These are phyloP conservation scores for Beauveria sp. DNA, from an alignment of 2,329 filamentous ascomycete species.

Conservation along the genomic window DNA sequence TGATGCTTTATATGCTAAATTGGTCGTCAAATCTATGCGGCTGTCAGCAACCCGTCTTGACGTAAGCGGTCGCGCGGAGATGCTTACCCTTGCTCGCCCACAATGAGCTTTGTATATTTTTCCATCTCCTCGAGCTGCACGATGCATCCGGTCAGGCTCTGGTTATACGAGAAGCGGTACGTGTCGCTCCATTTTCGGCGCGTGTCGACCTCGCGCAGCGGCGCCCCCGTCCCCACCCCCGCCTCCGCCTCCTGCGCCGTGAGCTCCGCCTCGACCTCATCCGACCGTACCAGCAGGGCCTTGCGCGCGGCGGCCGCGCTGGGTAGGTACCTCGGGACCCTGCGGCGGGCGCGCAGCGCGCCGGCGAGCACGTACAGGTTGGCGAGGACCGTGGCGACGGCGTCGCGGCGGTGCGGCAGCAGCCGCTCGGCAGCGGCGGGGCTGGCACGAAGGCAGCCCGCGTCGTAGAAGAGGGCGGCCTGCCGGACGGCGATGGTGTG, in stretches of 20 bases:
- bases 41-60: background rate
- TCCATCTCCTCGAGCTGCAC: conserved; percentile 47
- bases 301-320: conserved; percentile 46
- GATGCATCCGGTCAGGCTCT: conserved; percentile 46
- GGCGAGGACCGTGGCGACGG: conserved; percentile 49
- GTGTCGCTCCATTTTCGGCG: conserved; percentile 47
- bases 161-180: conserved; percentile 47
- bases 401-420: conserved; percentile 44
- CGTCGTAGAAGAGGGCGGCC: conserved; percentile 50
- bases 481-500: conserved; percentile 51
- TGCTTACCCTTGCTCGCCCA: conserved; percentile 43
- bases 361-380: conserved; percentile 52
- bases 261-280: conserved; percentile 33
- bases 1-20: conserved; percentile 4
- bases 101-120: conserved; percentile 49
- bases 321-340: conserved; percentile 48
- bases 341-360: conserved; percentile 41
- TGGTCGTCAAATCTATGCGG: conserved; percentile 9
- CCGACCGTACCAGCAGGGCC: conserved; percentile 42
- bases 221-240: no score
- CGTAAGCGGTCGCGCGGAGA: background rate
- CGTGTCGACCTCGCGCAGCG: conserved; percentile 19
- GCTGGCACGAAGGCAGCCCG: conserved; percentile 42
- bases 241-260: conserved; percentile 16
- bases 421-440: conserved; percentile 41